Evolutionary conservation across 1,284 basidiomycete genomes (phyloP), one percentile per base, ranked within the genome.

Genomic region (Cystobasidium sp.): DNA sequence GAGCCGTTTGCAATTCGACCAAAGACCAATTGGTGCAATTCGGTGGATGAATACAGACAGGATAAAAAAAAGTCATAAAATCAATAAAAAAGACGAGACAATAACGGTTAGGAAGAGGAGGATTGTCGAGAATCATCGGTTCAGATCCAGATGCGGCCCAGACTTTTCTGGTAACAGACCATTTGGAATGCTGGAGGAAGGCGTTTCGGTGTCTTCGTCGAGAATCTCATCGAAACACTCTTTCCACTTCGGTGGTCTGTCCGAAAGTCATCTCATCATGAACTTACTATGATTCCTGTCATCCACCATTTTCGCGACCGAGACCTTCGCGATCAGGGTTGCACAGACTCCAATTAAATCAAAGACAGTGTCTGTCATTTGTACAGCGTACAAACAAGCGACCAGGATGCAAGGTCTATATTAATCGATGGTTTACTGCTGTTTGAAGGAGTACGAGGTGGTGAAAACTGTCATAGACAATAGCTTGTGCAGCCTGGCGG

Each of bases 31-130:
- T 43, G 44, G 51, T 66, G 51, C 64, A 66, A 47, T 31, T 47
- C 64, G 64, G 64, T 66, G 64, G 64, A 66, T 66, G 64, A 66
- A 51, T 14, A 66, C 64, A 66, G 64, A 66, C 64, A 66, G 49
- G 64, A 66, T 39, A 51, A 66, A 66, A 22, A 22, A n/a, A 66
- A 66, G 37, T 20, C 24, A 43, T 46, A 66, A 16, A 12, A 47
- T 18, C 43, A 65, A 18, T 22, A 20, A 66, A 62, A 44, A 63
- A 63, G 64, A 66, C 64, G 64, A 66, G 64, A 66, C 24, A 66
- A 18, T 43, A 16, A 53, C 24, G 39, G 22, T 63, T 24, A 24
- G 9, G 18, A 47, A 9, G 9, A 10, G 56, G 37, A 20, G 31
- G 41, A 59, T 59, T 59, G 18, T 18, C 9, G n/a, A 12, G 31